A percentile compares a stretch with the other conserved stretches of the same genome.
These are phyloP conservation scores for Fusarium neocosmosporiellum DNA, from an alignment of 2,329 filamentous ascomycete genomes.

Conservation along the genomic window DNA sequence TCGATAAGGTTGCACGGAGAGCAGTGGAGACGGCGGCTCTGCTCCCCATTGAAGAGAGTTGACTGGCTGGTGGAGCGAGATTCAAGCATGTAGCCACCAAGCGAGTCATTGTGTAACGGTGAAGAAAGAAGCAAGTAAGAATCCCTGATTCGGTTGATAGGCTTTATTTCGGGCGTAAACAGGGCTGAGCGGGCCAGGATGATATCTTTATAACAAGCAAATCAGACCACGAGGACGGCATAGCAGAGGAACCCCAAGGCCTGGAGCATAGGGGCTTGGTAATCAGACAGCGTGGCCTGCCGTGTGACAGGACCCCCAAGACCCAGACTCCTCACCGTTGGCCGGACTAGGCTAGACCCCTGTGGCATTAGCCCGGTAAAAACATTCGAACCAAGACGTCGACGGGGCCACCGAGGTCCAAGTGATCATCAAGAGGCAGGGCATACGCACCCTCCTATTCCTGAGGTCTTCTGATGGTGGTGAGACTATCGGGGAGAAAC, in stretches of 20 bases:
- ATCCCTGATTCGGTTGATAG: background rate
- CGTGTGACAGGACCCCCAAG: background rate
- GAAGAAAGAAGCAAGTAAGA: background rate
- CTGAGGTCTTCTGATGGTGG: slow-evolving; percentile 5
- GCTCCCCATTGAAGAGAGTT: background rate
- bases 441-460: background rate
- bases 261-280: slow-evolving; percentile 3
- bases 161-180: background rate
- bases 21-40: background rate
- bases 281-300: background rate
- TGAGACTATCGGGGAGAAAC: background rate
- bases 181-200: slow-evolving; percentile 3
- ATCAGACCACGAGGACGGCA: slow-evolving; percentile 9
- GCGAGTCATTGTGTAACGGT: background rate
- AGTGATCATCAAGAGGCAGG: background rate
- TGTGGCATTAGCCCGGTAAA: background rate
- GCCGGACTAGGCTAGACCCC: background rate
- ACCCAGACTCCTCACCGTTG: background rate
- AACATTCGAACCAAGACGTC: slow-evolving; percentile 8
- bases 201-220: slow-evolving; percentile 2
- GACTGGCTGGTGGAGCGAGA: background rate
- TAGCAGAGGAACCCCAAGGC: background rate
- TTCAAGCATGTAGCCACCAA: background rate
- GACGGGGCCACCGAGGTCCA: background rate
- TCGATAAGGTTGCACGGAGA: background rate